Conservation (phyloP, 192 early-diverging fungal genomes). For the Backusella australiensis region DNA sequence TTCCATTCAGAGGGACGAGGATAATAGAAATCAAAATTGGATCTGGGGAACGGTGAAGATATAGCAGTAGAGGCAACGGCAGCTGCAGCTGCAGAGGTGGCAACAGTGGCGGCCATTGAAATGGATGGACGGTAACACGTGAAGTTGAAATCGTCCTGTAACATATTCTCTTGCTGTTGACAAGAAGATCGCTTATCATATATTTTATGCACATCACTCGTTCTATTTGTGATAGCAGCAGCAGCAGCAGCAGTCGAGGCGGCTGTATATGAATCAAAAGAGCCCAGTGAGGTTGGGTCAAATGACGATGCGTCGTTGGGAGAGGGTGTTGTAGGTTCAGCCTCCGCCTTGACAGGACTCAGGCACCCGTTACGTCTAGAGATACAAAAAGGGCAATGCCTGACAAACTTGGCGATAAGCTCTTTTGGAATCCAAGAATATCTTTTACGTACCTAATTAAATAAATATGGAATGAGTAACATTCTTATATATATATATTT, state of each 20-base stretch:
- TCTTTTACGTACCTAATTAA: conserved; percentile 22
- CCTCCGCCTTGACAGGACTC: not conserved
- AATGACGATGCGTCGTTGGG: conserved; percentile 2
- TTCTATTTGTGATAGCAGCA: not conserved
- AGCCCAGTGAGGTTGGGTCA: not conserved
- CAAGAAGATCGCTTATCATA: not conserved
- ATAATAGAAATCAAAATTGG: conserved; percentile 1
- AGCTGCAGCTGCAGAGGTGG: conserved; percentile 21
- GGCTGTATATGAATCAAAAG: not conserved
- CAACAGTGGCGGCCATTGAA: conserved; percentile 18
- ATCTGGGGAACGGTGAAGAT: not conserved
- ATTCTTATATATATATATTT: conserved; percentile 18
- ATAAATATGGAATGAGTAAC: conserved; percentile 12
- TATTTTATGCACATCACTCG: not conserved
- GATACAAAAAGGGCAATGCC: conserved; percentile 35
- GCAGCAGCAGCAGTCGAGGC: not conserved
- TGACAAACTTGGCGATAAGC: conserved; percentile 30
- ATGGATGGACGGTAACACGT: conserved; percentile 1
- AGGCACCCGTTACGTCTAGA: conserved; percentile 27
- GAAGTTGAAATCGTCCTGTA: not conserved
- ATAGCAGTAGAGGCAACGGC: conserved; percentile 8
- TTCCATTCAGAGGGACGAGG: not conserved
- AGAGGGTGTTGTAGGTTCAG: not conserved
- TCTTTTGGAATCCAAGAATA: conserved; percentile 37
- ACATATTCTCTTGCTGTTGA: not conserved